A percentile compares a stretch with the other conserved stretches of the same genome.
phyloP scores from a whole-genome alignment of 164 flowering plant species.

The Litsea cubeba region DNA sequence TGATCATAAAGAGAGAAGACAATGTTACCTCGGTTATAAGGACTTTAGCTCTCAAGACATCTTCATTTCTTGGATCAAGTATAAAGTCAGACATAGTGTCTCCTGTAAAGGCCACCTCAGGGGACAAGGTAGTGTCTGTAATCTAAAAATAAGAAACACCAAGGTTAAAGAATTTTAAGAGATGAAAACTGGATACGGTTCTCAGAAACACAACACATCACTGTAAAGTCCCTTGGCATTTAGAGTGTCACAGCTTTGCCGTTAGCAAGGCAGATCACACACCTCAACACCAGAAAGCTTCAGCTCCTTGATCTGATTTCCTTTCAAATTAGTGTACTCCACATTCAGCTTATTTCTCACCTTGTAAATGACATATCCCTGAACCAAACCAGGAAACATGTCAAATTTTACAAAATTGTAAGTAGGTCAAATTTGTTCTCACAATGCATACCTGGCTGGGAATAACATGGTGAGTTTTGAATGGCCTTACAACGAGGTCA shows the following conservation, averaged over 20 bases:
- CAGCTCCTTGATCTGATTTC: conserved; percentile 79
- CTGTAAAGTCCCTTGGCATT: not conserved
- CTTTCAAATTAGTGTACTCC: conserved; percentile 77
- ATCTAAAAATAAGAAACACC: conserved; percentile 42
- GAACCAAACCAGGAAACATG: conserved; percentile 17
- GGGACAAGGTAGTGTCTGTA: conserved; percentile 75
- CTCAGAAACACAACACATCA: not conserved
- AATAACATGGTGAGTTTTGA: conserved; percentile 85
- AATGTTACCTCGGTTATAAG: conserved; percentile 85
- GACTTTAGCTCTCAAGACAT: conserved; percentile 90
- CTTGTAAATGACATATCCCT: conserved; percentile 90
- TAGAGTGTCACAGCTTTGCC: not conserved
- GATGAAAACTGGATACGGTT: not conserved
- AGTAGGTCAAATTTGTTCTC: too few species aligned
- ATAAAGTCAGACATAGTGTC: conserved; percentile 86
- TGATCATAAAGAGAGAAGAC: too few species aligned
- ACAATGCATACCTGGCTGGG: conserved; percentile 78
- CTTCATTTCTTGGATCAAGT: conserved; percentile 85
- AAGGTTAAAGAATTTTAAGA: not conserved
- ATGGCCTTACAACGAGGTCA: conserved; percentile 86
- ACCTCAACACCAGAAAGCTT: conserved; percentile 95
- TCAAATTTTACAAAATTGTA: not conserved
- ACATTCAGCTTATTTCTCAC: conserved; percentile 82
- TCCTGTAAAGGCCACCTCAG: conserved; percentile 98
- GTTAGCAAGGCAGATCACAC: conserved; percentile 11